A percentile compares a stretch with the other conserved stretches of the same genome.
These are phyloP conservation scores for Usnea hakonensis DNA, from an alignment of 495 filamentous ascomycete genomes.

Conservation along the genomic window DNA sequence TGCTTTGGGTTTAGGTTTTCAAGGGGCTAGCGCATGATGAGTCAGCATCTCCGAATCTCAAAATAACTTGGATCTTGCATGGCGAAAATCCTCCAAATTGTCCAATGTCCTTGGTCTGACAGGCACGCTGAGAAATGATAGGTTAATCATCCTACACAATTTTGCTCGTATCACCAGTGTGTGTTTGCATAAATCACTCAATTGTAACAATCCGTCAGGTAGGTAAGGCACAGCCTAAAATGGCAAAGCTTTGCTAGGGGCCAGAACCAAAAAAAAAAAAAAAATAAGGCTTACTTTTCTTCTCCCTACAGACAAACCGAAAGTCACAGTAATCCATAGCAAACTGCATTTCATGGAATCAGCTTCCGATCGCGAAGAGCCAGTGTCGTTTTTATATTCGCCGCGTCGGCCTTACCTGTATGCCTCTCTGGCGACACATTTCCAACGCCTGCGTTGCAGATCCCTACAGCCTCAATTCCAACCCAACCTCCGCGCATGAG, in stretches of 20 bases:
- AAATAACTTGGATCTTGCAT: neutral
- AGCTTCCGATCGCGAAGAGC: slow-evolving; percentile 7
- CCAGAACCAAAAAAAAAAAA: slow-evolving; percentile 11
- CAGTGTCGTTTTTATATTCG: slow-evolving; percentile 11
- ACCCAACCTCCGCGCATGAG: neutral
- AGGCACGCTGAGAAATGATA: neutral
- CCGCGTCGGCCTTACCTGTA: slow-evolving; percentile 14
- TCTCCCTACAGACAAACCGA: neutral
- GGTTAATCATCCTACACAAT: neutral
- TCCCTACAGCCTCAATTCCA: neutral
- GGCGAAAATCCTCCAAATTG: neutral
- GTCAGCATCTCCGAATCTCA: neutral
- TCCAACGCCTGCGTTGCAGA: slow-evolving; percentile 9
- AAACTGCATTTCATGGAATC: slow-evolving; percentile 21
- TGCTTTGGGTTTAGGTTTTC: no score
- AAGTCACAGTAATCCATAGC: neutral
- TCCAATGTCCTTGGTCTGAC: neutral
- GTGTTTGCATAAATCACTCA: neutral
- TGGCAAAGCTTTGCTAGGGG: slow-evolving; percentile 11
- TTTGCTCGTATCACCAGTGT: neutral
- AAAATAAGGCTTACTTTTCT: slow-evolving; percentile 13
- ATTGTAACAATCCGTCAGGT: no score
- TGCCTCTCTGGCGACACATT: slow-evolving; percentile 10
- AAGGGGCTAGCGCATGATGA: slow-evolving; percentile 8
- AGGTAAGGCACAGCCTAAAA: slow-evolving; percentile 4